A percentile compares a stretch with the other conserved stretches of the same genome.
Conservation (phyloP, 768 basidiomycete species). For the Zangia roseola region DNA sequence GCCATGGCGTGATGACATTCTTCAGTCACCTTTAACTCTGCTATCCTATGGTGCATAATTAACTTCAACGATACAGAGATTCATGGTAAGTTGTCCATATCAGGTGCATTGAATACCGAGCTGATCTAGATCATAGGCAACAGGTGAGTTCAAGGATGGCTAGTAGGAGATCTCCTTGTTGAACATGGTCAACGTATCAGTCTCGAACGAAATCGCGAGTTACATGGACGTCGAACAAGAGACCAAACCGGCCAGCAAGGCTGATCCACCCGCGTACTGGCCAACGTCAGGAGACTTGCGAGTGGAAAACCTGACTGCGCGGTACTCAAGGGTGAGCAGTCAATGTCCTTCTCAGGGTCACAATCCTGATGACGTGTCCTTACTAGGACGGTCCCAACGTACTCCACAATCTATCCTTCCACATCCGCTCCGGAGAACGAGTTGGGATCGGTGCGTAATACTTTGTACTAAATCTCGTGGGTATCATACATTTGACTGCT, state of each 20-base stretch:
- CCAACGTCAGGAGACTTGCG: constrained; percentile 55
- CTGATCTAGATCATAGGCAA: constrained; percentile 11
- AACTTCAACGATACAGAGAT: constrained; percentile 17
- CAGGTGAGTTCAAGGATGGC: constrained; percentile 11
- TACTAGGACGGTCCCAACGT: constrained; percentile 1
- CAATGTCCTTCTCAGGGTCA: neutral
- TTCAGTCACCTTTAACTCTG: constrained; percentile 1
- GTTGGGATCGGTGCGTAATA: constrained; percentile 6
- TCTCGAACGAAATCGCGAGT: constrained; percentile 37
- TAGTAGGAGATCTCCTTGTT: neutral
- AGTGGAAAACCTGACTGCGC: constrained; percentile 53
- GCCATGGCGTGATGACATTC: neutral
- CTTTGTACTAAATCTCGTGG: too few species aligned
- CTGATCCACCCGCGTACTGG: constrained; percentile 63
- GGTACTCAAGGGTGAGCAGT: constrained; percentile 39
- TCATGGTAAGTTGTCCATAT: constrained; percentile 1
- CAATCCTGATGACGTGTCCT: neutral
- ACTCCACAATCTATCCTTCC: constrained; percentile 5
- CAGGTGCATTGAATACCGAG: too few species aligned
- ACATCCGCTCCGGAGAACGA: constrained; percentile 6
- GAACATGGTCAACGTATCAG: constrained; percentile 8
- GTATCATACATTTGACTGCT: neutral
- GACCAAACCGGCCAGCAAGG: constrained; percentile 45
- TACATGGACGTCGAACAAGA: constrained; percentile 52
- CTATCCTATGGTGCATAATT: constrained; percentile 24